phyloP scores from a whole-genome alignment of 257 asterid genomes.

The Gentiana dahurica region DNA sequence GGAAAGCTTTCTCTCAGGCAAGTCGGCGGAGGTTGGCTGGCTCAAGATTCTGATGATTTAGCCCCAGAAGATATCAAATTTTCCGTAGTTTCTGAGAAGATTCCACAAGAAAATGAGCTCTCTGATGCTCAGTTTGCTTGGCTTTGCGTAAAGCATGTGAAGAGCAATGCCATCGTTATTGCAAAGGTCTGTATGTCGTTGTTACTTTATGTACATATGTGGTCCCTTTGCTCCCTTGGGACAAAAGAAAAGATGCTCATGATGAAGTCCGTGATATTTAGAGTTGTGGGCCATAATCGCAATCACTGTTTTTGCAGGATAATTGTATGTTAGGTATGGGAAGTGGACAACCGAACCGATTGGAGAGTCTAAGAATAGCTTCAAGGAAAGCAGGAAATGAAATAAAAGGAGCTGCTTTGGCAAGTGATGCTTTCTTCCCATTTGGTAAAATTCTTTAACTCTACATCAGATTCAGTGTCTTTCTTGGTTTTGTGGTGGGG shows the following conservation, averaged over 20 bases:
- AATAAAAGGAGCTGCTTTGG: slow-evolving; percentile 90
- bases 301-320: slow-evolving; percentile 30
- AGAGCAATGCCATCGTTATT: slow-evolving; percentile 92
- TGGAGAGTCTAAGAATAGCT: slow-evolving; percentile 88
- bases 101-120: slow-evolving; percentile 64
- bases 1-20: slow-evolving; percentile 91
- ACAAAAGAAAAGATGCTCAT: neutral
- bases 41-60: slow-evolving; percentile 90
- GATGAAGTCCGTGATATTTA: neutral
- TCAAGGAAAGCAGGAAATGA: slow-evolving; percentile 83
- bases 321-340: slow-evolving; percentile 95
- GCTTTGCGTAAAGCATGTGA: slow-evolving; percentile 93
- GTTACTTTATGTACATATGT: neutral
- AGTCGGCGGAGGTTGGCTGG: slow-evolving; percentile 98
- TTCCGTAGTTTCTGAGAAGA: slow-evolving; percentile 50
- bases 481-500: too few relatives aligned
- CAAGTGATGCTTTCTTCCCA: slow-evolving; percentile 97
- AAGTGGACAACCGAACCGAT: slow-evolving; percentile 96
- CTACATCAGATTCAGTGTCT: too few relatives aligned
- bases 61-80: slow-evolving; percentile 75
- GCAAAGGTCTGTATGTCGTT: slow-evolving; percentile 48
- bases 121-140: slow-evolving; percentile 77
- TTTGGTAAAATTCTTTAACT: slow-evolving; percentile 40
- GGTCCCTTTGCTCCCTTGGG: neutral
- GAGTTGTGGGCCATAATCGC: slow-evolving; percentile 2